These are phyloP conservation scores for Tricholoma sp. DNA, from an alignment of 768 basidiomycete genomes.

Conservation along the genomic window DNA sequence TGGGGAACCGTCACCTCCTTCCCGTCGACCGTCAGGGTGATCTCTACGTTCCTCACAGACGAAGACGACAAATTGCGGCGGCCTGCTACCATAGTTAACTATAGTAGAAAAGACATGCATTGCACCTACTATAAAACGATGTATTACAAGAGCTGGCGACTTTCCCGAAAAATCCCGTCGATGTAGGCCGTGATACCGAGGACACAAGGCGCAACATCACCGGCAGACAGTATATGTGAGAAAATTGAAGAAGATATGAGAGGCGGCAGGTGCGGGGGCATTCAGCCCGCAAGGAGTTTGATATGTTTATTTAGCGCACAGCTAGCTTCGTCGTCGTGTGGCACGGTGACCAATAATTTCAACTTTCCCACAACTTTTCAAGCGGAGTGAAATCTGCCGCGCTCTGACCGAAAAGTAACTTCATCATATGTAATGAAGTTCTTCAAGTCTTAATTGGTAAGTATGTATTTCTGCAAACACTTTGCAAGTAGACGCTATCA, in stretches of 20 bases:
- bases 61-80: conserved; percentile 63
- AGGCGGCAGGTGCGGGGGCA: conserved; percentile 22
- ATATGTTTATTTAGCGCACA: conserved; percentile 23
- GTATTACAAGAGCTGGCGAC: conserved; percentile 40
- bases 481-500: background rate
- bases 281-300: conserved; percentile 25
- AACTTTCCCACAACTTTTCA: conserved; percentile 31
- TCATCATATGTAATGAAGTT: too few species aligned
- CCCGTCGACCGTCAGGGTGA: conserved; percentile 93
- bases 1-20: conserved; percentile 97
- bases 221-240: conserved; percentile 12
- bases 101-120: conserved; percentile 8
- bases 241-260: conserved; percentile 17
- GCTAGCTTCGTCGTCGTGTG: conserved; percentile 37
- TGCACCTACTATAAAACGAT: conserved; percentile 23
- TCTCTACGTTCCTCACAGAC: conserved; percentile 63
- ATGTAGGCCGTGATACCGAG: conserved; percentile 51
- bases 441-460: too few species aligned
- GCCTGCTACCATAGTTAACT: conserved; percentile 29
- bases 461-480: too few species aligned
- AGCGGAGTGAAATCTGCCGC: background rate
- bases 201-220: conserved; percentile 69
- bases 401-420: background rate
- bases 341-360: conserved; percentile 43
- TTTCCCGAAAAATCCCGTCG: conserved; percentile 68